A percentile compares a stretch with the other conserved stretches of the same genome.
phyloP scores from a whole-genome alignment of 1,139 yeast species.

The Protomyces arabidopsidicola region DNA sequence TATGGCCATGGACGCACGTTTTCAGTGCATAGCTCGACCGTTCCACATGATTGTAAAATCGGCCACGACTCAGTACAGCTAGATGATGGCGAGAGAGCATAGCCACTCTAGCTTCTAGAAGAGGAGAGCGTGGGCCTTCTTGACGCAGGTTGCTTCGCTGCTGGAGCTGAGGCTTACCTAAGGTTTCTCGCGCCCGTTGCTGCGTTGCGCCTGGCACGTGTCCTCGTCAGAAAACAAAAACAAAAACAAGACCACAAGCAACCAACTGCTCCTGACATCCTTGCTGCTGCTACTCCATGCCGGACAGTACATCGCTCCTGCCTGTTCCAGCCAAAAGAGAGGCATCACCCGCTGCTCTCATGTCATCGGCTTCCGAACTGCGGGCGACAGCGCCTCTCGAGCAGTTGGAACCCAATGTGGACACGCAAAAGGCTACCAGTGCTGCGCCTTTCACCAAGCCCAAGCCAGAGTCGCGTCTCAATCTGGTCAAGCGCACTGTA shows the following conservation, averaged over 20 bases:
- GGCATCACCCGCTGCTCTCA: neutral
- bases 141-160: too few relatives aligned
- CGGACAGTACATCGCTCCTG: neutral
- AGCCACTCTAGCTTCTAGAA: too few relatives aligned
- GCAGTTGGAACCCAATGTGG: constrained; percentile 8
- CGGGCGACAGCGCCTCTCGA: neutral
- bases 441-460: constrained; percentile 18
- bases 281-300: neutral
- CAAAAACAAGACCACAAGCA: neutral
- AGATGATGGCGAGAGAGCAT: too few relatives aligned
- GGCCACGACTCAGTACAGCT: too few relatives aligned
- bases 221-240: neutral
- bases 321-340: neutral
- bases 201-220: neutral
- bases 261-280: neutral
- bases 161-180: too few relatives aligned
- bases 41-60: too few relatives aligned
- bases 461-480: constrained; percentile 20
- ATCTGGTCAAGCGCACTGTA: neutral
- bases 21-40: too few relatives aligned
- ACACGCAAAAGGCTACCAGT: constrained; percentile 1
- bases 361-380: neutral
- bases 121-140: too few relatives aligned
- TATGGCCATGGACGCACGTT: too few relatives aligned
- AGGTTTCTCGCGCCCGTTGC: too few relatives aligned